phyloP scores from a whole-genome alignment of 306 rosid genomes.

The Inga laurina region DNA sequence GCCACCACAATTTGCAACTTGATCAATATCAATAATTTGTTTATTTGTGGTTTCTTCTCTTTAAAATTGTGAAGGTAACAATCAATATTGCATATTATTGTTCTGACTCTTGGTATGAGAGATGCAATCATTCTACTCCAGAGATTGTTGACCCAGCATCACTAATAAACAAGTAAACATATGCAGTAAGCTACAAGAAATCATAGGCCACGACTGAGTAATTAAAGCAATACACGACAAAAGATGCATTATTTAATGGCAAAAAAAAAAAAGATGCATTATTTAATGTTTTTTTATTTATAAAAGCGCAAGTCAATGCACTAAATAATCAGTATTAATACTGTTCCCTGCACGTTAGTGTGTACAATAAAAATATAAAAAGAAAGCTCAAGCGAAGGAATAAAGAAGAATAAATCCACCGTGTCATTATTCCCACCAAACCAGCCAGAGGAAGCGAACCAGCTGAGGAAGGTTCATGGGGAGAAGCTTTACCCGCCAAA shows the following conservation, averaged over 20 bases:
- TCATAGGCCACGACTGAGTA: too few species aligned
- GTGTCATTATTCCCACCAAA: not conserved
- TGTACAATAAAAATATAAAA: not conserved
- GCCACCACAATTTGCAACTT: not conserved
- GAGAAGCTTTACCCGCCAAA: not conserved
- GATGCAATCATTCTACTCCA: too few species aligned
- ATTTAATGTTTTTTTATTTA: not conserved
- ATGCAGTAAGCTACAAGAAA: too few species aligned
- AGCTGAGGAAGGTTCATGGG: not conserved
- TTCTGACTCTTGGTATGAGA: too few species aligned
- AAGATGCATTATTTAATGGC: too few species aligned
- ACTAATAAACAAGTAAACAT: too few species aligned
- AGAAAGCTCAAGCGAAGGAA: not conserved
- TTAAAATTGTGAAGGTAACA: too few species aligned
- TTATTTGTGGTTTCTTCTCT: not conserved
- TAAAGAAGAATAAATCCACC: constrained; percentile 24
- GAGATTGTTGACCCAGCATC: too few species aligned
- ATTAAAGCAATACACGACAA: too few species aligned
- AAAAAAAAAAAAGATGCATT: too few species aligned
- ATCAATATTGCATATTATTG: too few species aligned
- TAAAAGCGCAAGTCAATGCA: not conserved
- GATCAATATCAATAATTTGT: not conserved
- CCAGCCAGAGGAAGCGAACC: not conserved
- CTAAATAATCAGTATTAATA: not conserved
- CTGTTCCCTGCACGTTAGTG: constrained; percentile 14